A percentile compares a stretch with the other conserved stretches of the same genome.
phyloP scores from a whole-genome alignment of 164 flowering plant species.

The Pachysandra terminalis region DNA sequence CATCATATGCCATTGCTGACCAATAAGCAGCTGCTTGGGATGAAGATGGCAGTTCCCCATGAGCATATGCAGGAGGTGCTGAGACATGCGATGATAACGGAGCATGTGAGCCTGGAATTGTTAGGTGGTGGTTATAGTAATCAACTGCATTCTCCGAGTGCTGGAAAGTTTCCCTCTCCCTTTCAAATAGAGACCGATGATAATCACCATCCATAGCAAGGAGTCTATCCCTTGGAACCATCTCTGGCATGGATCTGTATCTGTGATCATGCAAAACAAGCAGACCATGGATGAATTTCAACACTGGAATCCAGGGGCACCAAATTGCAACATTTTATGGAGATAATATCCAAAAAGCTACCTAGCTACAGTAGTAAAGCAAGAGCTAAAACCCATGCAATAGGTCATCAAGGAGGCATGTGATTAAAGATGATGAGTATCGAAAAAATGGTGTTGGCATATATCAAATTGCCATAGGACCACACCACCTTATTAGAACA shows the following conservation, averaged over 20 bases:
- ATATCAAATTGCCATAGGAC: background rate
- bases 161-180: background rate
- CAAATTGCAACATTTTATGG: background rate
- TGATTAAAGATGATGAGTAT: too few species aligned
- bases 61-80: background rate
- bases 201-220: background rate
- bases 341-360: background rate
- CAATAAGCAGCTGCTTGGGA: slow-evolving; percentile 8
- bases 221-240: background rate
- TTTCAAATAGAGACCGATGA: background rate
- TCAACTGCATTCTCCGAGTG: background rate
- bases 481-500: background rate
- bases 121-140: background rate
- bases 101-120: background rate
- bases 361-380: background rate
- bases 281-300: background rate
- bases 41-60: slow-evolving; percentile 3
- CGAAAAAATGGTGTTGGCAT: background rate
- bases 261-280: background rate
- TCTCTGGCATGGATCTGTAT: background rate
- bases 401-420: background rate
- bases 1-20: slow-evolving; percentile 6
- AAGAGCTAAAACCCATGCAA: too few species aligned
- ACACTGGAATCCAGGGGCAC: background rate
- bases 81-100: background rate